Evolutionary conservation across 2,329 filamentous ascomycete genomes (phyloP).

Genomic region (Aschersonia sp.): DNA sequence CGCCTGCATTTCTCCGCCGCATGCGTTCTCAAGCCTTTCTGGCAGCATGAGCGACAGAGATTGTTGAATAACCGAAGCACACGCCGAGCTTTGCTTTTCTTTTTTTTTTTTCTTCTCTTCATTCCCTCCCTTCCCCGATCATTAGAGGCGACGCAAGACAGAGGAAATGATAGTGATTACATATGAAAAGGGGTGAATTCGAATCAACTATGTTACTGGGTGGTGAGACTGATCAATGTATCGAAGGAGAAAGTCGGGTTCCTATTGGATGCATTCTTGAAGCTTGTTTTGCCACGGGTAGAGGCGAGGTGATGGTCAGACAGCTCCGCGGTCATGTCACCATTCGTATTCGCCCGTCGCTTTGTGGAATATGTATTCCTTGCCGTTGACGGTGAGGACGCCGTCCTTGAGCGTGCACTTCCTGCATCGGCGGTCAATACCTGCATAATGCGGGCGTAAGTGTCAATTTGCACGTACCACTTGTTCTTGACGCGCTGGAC

Average conservation of each 20-base stretch:
- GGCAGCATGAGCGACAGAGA: too few species aligned
- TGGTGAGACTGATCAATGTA: too few species aligned
- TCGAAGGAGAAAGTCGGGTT: too few species aligned
- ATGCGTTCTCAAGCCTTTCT: too few species aligned
- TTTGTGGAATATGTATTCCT: constrained; percentile 97
- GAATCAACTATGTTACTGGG: background rate
- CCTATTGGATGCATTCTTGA: too few species aligned
- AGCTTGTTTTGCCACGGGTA: background rate
- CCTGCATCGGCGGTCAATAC: constrained; percentile 30
- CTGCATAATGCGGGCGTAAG: constrained; percentile 2
- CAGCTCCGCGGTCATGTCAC: constrained; percentile 33
- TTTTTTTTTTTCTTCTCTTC: background rate
- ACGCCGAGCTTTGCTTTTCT: background rate
- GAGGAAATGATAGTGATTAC: background rate
- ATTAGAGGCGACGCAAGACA: background rate
- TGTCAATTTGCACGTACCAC: constrained; percentile 41
- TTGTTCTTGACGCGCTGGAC: constrained; percentile 99
- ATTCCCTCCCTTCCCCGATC: background rate
- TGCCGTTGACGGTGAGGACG: constrained; percentile 81
- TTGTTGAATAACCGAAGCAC: background rate
- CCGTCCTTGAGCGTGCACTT: constrained; percentile 98
- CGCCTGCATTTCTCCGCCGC: too few species aligned
- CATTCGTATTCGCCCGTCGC: constrained; percentile 96
- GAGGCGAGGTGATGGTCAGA: background rate
- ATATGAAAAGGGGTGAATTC: background rate